phyloP scores from a whole-genome alignment of 192 early-diverging fungal genomes.

The Ambispora gerdemannii region DNA sequence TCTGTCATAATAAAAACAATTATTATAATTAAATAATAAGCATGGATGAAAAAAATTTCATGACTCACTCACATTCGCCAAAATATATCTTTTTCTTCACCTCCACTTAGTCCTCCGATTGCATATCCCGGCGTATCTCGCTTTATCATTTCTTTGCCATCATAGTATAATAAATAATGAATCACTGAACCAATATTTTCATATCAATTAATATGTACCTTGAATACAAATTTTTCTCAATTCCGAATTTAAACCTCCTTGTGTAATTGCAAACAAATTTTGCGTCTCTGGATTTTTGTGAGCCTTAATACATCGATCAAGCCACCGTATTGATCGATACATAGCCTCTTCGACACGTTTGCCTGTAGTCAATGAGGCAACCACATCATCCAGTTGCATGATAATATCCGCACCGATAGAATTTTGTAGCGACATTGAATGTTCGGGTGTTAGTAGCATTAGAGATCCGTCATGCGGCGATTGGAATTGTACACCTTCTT shows the following conservation, averaged over 20 bases:
- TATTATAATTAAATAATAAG: slow-evolving; percentile 57
- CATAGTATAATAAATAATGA: background rate
- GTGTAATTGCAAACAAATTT: slow-evolving; percentile 87
- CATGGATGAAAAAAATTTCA: slow-evolving; percentile 37
- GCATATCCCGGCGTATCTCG: slow-evolving; percentile 81
- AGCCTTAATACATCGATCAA: slow-evolving; percentile 78
- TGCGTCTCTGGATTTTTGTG: slow-evolving; percentile 68
- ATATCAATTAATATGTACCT: slow-evolving; percentile 14
- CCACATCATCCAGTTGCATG: slow-evolving; percentile 91
- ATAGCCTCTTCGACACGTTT: slow-evolving; percentile 86
- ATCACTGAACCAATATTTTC: background rate
- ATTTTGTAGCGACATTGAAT: slow-evolving; percentile 84
- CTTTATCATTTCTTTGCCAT: slow-evolving; percentile 64
- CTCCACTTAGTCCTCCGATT: slow-evolving; percentile 82
- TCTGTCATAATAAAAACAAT: slow-evolving; percentile 18
- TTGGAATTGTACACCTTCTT: slow-evolving; percentile 81
- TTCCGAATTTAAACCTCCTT: slow-evolving; percentile 72
- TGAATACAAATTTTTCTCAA: slow-evolving; percentile 71
- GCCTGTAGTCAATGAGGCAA: slow-evolving; percentile 76
- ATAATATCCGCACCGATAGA: slow-evolving; percentile 85
- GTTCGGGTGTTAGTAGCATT: slow-evolving; percentile 83
- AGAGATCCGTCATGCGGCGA: slow-evolving; percentile 77
- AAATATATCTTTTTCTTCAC: slow-evolving; percentile 82
- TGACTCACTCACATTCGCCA: slow-evolving; percentile 62
- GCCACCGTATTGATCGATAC: slow-evolving; percentile 84